Evolutionary conservation across 139 green algal genomes (phyloP).

Genomic region (Micromonas pusilla): DNA sequence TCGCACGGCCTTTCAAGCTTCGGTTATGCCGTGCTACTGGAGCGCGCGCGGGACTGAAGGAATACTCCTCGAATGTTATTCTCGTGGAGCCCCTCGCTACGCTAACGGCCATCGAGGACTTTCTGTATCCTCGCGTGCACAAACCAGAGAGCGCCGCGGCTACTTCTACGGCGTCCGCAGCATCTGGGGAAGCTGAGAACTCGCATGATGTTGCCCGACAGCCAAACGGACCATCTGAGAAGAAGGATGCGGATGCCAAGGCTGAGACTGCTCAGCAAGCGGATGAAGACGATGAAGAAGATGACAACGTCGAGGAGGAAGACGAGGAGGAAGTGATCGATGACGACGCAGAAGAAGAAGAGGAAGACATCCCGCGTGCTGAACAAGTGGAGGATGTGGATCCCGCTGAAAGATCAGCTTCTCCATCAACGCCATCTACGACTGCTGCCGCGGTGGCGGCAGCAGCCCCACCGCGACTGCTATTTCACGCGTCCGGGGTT

Average conservation of each 20-base stretch:
- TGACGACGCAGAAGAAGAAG: slow-evolving; percentile 10
- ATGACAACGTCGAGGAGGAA: slow-evolving; percentile 21
- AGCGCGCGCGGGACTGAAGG: slow-evolving; percentile 45
- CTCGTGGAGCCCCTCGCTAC: slow-evolving; percentile 92
- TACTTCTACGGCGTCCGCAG: not conserved
- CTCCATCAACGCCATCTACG: not conserved
- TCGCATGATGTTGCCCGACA: slow-evolving; percentile 41
- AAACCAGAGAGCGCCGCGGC: slow-evolving; percentile 20
- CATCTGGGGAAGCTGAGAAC: slow-evolving; percentile 24
- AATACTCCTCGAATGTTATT: slow-evolving; percentile 84
- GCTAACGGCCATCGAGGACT: slow-evolving; percentile 89
- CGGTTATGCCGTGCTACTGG: slow-evolving; percentile 52
- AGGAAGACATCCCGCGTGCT: slow-evolving; percentile 6
- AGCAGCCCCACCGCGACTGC: slow-evolving; percentile 39
- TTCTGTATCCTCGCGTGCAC: slow-evolving; percentile 78
- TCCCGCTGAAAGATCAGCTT: not conserved
- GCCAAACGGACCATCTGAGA: slow-evolving; percentile 37
- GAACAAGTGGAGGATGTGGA: slow-evolving; percentile 70
- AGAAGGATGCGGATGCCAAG: slow-evolving; percentile 39
- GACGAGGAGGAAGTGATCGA: slow-evolving; percentile 20
- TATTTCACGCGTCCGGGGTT: slow-evolving; percentile 55
- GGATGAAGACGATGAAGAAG: slow-evolving; percentile 31
- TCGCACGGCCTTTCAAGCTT: slow-evolving; percentile 89
- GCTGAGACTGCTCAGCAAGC: slow-evolving; percentile 41
- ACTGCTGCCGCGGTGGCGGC: not conserved